Evolutionary conservation across 768 basidiomycete genomes (phyloP).

Genomic region (Amanita muscaria): DNA sequence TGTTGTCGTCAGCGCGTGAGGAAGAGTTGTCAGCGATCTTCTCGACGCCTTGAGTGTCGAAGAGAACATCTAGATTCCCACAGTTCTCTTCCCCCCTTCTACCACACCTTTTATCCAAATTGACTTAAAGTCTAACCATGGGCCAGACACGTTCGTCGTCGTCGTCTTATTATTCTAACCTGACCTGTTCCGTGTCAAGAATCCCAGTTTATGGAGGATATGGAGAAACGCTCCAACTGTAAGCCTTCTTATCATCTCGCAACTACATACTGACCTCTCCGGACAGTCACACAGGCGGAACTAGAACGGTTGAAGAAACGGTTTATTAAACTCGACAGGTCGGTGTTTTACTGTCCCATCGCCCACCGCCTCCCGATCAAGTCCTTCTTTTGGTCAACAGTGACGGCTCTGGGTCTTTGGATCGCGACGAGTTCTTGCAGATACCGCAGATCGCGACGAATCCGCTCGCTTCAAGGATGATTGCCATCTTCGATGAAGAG

Average conservation of each 20-base stretch:
- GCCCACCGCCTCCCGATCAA: background rate
- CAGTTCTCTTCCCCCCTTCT: slow-evolving; percentile 1
- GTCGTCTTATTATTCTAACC: background rate
- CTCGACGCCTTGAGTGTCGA: background rate
- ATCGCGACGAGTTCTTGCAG: slow-evolving; percentile 96
- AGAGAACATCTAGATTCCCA: background rate
- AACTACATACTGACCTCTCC: background rate
- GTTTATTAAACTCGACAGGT: slow-evolving; percentile 99
- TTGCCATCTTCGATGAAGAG: slow-evolving; percentile 99
- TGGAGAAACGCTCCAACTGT: slow-evolving; percentile 98
- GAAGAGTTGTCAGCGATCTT: background rate
- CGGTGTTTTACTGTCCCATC: slow-evolving; percentile 11
- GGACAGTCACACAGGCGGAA: slow-evolving; percentile 85
- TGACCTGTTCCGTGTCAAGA: slow-evolving; percentile 30
- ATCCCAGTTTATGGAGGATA: slow-evolving; percentile 96
- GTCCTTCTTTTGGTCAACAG: slow-evolving; percentile 26
- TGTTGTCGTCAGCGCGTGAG: slow-evolving; percentile 19
- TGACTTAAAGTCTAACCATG: slow-evolving; percentile 31
- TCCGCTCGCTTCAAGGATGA: slow-evolving; percentile 94
- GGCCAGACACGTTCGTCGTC: slow-evolving; percentile 72
- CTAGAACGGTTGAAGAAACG: slow-evolving; percentile 95
- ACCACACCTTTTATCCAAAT: background rate
- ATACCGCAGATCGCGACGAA: slow-evolving; percentile 99
- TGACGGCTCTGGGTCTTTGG: slow-evolving; percentile 96
- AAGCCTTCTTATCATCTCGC: slow-evolving; percentile 24